Evolutionary conservation across 1,139 yeast species (phyloP).

Genomic region (Protomyces lactucae-debilis): DNA sequence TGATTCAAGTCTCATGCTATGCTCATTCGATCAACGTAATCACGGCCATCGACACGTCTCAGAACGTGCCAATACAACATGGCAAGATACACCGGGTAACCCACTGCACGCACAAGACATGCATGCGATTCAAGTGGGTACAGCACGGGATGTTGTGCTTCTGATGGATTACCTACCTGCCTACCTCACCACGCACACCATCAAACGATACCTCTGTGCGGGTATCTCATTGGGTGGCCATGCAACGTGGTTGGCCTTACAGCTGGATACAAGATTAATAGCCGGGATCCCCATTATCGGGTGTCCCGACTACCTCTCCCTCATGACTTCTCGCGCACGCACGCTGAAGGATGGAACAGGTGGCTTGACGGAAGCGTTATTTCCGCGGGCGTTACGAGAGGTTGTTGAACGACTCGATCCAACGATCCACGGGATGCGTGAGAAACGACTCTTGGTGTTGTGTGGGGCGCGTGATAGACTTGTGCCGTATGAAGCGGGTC

Average conservation of each 20-base stretch:
- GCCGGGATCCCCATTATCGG: conserved; percentile 33
- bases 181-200: conserved; percentile 36
- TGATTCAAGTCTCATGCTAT: conserved; percentile 40
- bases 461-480: conserved; percentile 32
- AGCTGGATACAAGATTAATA: conserved; percentile 30
- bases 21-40: conserved; percentile 51
- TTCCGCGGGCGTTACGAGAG: conserved; percentile 29
- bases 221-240: conserved; percentile 66
- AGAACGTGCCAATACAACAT: conserved; percentile 7
- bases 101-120: conserved; percentile 52
- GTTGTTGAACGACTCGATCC: conserved; percentile 27
- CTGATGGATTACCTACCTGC: conserved; percentile 50
- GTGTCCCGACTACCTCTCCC: conserved; percentile 31
- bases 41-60: conserved; percentile 12
- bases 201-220: conserved; percentile 42
- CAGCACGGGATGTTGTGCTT: conserved; percentile 48
- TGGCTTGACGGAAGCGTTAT: conserved; percentile 8
- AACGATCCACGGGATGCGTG: conserved; percentile 24
- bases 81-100: conserved; percentile 37
- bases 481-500: conserved; percentile 30
- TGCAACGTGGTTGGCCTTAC: conserved; percentile 42
- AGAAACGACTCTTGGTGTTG: conserved; percentile 31
- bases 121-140: conserved; percentile 47
- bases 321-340: conserved; percentile 30
- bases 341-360: conserved; percentile 4